These are phyloP conservation scores for Murraya paniculata DNA, from an alignment of 345 rosid genomes.

Conservation along the genomic window DNA sequence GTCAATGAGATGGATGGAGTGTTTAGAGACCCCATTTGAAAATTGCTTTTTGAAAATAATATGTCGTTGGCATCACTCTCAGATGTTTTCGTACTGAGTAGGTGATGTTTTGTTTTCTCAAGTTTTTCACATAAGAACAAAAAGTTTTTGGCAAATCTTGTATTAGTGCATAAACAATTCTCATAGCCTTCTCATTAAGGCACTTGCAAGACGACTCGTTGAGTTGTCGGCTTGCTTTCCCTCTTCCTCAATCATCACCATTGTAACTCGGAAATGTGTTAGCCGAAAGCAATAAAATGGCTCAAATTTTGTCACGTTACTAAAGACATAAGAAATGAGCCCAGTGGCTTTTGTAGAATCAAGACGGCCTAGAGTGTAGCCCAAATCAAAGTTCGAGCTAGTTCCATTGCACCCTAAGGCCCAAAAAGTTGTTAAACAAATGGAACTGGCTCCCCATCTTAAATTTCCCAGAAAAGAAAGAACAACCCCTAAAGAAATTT, in stretches of 20 bases:
- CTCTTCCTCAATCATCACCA: background rate
- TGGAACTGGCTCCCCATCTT: too few species aligned
- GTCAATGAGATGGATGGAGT: slow-evolving; percentile 2
- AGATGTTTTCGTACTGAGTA: background rate
- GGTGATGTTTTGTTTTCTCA: slow-evolving; percentile 12
- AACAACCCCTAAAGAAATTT: background rate
- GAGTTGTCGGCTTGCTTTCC: background rate
- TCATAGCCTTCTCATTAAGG: background rate
- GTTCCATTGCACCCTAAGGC: background rate
- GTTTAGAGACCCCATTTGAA: slow-evolving; percentile 1
- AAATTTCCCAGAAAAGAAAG: too few species aligned
- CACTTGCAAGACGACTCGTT: background rate
- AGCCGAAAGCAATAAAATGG: background rate
- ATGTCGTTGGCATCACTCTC: slow-evolving; percentile 12
- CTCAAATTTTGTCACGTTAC: background rate
- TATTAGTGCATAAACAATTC: background rate
- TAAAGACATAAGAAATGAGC: background rate
- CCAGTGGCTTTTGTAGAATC: background rate
- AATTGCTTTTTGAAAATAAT: background rate
- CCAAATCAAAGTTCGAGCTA: background rate
- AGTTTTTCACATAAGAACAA: slow-evolving; percentile 1
- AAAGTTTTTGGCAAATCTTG: background rate
- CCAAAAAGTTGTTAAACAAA: background rate
- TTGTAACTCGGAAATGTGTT: background rate
- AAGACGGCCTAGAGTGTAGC: background rate